Base-by-base conservation (phyloP, 2,329 filamentous ascomycete genomes). In the Cytospora paraplurivora region DNA sequence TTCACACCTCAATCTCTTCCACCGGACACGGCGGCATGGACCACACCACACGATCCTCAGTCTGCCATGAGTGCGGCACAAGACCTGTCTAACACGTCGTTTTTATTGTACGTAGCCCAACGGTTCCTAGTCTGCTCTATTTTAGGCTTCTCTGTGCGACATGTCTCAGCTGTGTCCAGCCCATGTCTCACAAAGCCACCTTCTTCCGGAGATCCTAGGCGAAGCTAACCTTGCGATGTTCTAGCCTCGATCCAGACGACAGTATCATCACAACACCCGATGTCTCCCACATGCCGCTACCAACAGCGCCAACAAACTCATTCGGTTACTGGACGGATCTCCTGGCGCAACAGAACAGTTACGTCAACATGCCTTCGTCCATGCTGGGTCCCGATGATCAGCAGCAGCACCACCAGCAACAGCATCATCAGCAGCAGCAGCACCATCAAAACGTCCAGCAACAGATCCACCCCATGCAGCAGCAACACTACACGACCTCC, bases 311-410 rank as follows among this genome's bases (percentile, higher is more conserved):
- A n/a, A 66, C 64, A 7, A 62, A 66, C 41, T 66, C 64, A 1
- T 66, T 66, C 53, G 64, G 64, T 41, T 66, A 66, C 62, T 66
- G 64, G 64, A 64, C 64, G 32, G 64, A 66, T 52, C 62, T 66
- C 1, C 58, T 66, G 11, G 62, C 64, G 19, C 59, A 64, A 2
- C 56, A 58, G 33, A 58, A 63, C 33, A 53, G 56, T 19, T 66
- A 66, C 35, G 51, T 53, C 21, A 60, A 60, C 57, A 64, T 66
- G 57, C 27, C 53, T 7, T 51, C 62, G 8, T 55, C 64, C 10
- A 66, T 66, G 64, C 61, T 62, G 10, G 64, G 60, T 6, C 61
- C 64, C 4, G 33, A 63, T 35, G 64, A 66, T 38, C 64, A 49
- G 35, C 63, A 49, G 35, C 63, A 62, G 13, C 62, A 65, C 17